These are phyloP conservation scores for Candida gorgasii DNA, from an alignment of 805 yeast genomes.

Conservation along the genomic window DNA sequence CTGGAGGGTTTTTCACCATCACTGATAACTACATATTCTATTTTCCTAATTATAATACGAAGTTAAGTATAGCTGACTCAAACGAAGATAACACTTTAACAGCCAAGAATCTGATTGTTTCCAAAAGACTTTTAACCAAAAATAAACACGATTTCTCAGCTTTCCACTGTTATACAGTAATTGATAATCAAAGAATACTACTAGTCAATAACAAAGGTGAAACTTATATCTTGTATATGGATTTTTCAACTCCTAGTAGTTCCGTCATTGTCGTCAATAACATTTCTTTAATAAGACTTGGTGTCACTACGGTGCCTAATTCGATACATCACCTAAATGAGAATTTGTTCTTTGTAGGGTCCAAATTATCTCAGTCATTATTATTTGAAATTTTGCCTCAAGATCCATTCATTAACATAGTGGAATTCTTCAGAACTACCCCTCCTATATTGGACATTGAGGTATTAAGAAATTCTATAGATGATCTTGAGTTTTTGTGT, in stretches of 20 bases:
- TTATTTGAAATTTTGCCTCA: constrained; percentile 26
- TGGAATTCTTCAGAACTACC: constrained; percentile 22
- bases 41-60: constrained; percentile 24
- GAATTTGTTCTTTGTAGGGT: constrained; percentile 30
- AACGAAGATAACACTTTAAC: constrained; percentile 15
- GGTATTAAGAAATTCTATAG: constrained; percentile 6
- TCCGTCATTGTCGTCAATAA: constrained; percentile 5
- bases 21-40: constrained; percentile 28
- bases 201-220: constrained; percentile 31
- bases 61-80: constrained; percentile 13
- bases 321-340: constrained; percentile 26
- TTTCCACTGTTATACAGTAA: constrained; percentile 14
- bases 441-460: constrained; percentile 35
- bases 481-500: constrained; percentile 16
- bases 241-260: constrained; percentile 3
- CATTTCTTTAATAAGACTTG: constrained; percentile 26
- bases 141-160: constrained; percentile 11
- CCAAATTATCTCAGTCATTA: constrained; percentile 32
- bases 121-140: constrained; percentile 17
- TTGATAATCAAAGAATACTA: constrained; percentile 29
- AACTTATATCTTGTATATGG: constrained; percentile 26
- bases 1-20: constrained; percentile 30
- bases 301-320: constrained; percentile 31
- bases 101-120: constrained; percentile 17
- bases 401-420: constrained; percentile 28